A percentile compares a stretch with the other conserved stretches of the same genome.
phyloP scores from a whole-genome alignment of 169 alveolate species.

The Plasmodium inui region DNA sequence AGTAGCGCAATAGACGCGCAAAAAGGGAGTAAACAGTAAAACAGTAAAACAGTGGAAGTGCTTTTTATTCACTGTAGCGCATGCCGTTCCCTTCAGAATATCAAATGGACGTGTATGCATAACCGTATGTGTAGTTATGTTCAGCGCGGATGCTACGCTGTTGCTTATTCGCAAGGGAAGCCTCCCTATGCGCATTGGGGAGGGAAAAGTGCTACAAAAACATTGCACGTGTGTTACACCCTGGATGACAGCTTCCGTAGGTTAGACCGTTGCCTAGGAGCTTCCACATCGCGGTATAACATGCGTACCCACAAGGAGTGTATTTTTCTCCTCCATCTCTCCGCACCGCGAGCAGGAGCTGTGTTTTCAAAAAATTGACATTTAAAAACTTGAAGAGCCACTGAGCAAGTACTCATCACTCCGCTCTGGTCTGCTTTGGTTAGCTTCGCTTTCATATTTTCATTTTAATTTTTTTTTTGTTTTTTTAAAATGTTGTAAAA shows the following conservation, averaged over 20 bases:
- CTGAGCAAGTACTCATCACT: neutral
- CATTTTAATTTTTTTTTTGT: neutral
- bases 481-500: neutral
- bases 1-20: neutral
- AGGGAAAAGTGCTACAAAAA: neutral
- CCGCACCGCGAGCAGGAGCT: neutral
- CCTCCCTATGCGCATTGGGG: neutral
- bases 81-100: neutral
- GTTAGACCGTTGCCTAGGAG: neutral
- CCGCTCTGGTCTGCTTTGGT: neutral
- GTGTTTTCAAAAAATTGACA: neutral
- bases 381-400: neutral
- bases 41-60: neutral
- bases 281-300: neutral
- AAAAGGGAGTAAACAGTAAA: neutral
- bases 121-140: neutral
- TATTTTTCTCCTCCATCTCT: neutral
- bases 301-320: neutral
- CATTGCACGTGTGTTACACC: neutral
- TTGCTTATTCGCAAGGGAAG: neutral
- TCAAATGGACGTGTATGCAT: neutral
- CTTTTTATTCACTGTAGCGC: neutral
- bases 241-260: neutral
- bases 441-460: neutral
- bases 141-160: neutral